Evolutionary conservation across 306 rosid species (phyloP).

Genomic region (Urtica urens): DNA sequence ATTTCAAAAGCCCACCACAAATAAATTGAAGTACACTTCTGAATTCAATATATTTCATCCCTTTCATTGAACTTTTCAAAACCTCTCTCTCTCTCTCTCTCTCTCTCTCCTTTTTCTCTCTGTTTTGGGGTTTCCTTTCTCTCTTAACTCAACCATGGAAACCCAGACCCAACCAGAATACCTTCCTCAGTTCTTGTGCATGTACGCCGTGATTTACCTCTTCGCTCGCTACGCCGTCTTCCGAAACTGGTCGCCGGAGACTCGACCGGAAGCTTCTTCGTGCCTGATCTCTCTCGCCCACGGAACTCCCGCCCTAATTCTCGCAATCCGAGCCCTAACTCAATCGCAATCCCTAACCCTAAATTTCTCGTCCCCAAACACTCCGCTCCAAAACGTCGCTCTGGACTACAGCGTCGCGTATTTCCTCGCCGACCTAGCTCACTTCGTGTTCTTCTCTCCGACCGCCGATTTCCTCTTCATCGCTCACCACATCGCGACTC

Average conservation of each 20-base stretch:
- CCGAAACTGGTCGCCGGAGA: conserved; percentile 54
- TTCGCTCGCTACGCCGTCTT: conserved; percentile 48
- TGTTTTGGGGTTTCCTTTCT: not conserved
- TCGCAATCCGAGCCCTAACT: conserved; percentile 30
- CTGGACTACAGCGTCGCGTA: conserved; percentile 87
- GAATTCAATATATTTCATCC: no score
- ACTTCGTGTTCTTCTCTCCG: conserved; percentile 61
- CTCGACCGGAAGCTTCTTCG: conserved; percentile 75
- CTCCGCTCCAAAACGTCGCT: conserved; percentile 38
- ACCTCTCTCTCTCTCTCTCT: conserved; percentile 3
- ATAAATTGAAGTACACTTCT: no score
- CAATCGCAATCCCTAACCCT: conserved; percentile 18
- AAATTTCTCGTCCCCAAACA: conserved; percentile 50
- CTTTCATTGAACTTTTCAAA: no score
- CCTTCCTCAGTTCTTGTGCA: conserved; percentile 35
- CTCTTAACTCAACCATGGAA: conserved; percentile 9
- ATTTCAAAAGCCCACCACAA: no score
- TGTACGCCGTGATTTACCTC: conserved; percentile 42
- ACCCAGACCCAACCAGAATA: conserved; percentile 1
- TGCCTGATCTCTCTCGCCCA: conserved; percentile 68
- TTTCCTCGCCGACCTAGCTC: conserved; percentile 65
- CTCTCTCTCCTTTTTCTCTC: not conserved
- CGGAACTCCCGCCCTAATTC: conserved; percentile 70
- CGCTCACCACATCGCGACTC: conserved; percentile 77
- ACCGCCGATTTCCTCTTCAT: conserved; percentile 67